Evolutionary conservation across 2,329 filamentous ascomycete species (phyloP).

Genomic region (Mycogone perniciosa): DNA sequence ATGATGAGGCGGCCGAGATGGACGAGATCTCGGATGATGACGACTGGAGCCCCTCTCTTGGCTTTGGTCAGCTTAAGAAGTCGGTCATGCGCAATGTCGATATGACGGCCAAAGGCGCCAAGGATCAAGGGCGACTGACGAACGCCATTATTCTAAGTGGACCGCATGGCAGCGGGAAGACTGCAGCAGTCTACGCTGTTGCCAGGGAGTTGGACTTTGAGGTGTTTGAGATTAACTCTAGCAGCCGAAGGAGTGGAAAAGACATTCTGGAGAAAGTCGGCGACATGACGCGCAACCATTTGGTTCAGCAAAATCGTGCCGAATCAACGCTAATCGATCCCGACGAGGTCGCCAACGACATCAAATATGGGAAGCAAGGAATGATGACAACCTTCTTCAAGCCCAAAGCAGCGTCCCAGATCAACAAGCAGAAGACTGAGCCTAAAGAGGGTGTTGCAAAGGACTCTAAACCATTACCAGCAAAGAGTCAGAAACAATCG

Average conservation of each 20-base stretch:
- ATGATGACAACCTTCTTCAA: conserved; percentile 81
- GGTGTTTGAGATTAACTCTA: conserved; percentile 88
- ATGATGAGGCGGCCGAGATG: conserved; percentile 66
- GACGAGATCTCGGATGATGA: conserved; percentile 61
- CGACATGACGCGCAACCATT: conserved; percentile 93
- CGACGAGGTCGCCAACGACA: conserved; percentile 37
- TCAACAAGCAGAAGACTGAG: conserved; percentile 22
- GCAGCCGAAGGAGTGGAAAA: conserved; percentile 75
- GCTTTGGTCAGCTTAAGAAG: conserved; percentile 37
- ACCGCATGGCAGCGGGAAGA: conserved; percentile 86
- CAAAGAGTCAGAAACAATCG: conserved; percentile 75
- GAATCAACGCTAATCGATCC: conserved; percentile 25
- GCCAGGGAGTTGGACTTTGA: conserved; percentile 90
- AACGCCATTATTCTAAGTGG: conserved; percentile 88
- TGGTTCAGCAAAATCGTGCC: conserved; percentile 55
- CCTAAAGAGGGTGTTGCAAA: conserved; percentile 18
- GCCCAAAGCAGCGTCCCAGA: conserved; percentile 32
- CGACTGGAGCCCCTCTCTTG: conserved; percentile 34
- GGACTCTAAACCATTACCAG: conserved; percentile 23
- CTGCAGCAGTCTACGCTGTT: conserved; percentile 83
- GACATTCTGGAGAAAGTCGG: conserved; percentile 89
- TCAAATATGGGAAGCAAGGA: conserved; percentile 65
- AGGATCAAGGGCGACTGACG: conserved; percentile 44
- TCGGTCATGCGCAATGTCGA: conserved; percentile 47
- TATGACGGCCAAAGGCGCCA: conserved; percentile 29